phyloP scores from a whole-genome alignment of 257 asterid species.

The Solanum pinnatisectum region DNA sequence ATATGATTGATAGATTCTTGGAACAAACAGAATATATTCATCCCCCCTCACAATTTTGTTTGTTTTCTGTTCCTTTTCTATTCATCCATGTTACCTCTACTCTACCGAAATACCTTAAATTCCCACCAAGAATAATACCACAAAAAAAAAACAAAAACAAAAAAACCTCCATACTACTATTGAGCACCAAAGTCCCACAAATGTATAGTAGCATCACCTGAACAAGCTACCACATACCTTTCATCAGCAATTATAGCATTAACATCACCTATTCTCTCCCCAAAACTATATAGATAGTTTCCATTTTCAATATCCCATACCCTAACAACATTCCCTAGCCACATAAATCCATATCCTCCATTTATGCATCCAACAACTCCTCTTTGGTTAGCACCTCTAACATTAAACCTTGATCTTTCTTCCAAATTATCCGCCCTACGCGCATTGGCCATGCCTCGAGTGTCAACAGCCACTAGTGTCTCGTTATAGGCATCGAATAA shows the following conservation, averaged over 20 bases:
- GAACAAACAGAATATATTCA: background rate
- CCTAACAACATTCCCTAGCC: slow-evolving; percentile 45
- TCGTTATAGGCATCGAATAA: slow-evolving; percentile 38
- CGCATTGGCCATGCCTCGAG: slow-evolving; percentile 35
- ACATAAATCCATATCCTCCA: slow-evolving; percentile 54
- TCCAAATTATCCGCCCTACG: slow-evolving; percentile 29
- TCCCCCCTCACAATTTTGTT: background rate
- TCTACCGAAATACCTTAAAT: background rate
- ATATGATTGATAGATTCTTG: background rate
- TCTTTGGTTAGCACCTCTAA: slow-evolving; percentile 34
- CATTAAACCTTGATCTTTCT: slow-evolving; percentile 43
- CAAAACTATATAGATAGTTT: slow-evolving; percentile 35
- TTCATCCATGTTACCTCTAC: background rate
- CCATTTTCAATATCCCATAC: slow-evolving; percentile 72
- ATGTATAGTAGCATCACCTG: slow-evolving; percentile 47
- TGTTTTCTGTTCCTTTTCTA: background rate
- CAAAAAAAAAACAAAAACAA: background rate
- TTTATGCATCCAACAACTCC: slow-evolving; percentile 58
- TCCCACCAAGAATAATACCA: background rate
- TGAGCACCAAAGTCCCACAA: slow-evolving; percentile 82
- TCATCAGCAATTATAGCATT: slow-evolving; percentile 52
- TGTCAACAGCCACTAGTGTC: slow-evolving; percentile 30
- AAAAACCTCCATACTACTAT: background rate
- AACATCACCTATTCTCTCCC: slow-evolving; percentile 54
- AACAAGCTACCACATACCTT: slow-evolving; percentile 51